These are phyloP conservation scores for Aspergillus sp. DNA, from an alignment of 2,329 filamentous ascomycete species.

Conservation along the genomic window DNA sequence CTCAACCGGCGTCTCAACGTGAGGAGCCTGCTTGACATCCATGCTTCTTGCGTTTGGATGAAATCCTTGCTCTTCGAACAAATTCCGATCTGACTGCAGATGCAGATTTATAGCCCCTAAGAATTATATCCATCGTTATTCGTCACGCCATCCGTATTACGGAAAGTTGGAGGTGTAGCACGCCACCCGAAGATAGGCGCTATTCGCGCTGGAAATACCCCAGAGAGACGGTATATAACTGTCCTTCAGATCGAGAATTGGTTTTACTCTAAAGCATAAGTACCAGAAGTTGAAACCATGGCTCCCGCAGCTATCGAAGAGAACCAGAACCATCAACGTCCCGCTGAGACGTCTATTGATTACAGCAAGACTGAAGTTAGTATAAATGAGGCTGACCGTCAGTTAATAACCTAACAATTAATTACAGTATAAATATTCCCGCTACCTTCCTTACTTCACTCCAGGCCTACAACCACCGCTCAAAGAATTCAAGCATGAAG, in stretches of 20 bases:
- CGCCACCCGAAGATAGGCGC: not conserved
- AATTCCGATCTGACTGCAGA: not conserved
- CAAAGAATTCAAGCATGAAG: not conserved
- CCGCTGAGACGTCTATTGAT: not conserved
- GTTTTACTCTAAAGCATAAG: fast-evolving
- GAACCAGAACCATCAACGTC: not conserved
- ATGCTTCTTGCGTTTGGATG: not conserved
- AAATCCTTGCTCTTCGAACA: not conserved
- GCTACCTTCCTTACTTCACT: not conserved
- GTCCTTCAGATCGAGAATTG: no score
- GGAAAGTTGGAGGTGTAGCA: not conserved
- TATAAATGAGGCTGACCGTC: not conserved
- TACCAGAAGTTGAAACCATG: not conserved
- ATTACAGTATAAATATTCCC: not conserved
- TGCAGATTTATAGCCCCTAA: not conserved
- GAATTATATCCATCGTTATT: not conserved
- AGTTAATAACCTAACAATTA: not conserved
- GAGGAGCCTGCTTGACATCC: not conserved
- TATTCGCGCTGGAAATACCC: not conserved
- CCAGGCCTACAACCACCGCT: not conserved
- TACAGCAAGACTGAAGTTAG: not conserved
- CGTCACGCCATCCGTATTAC: not conserved
- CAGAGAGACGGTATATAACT: not conserved
- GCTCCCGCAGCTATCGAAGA: not conserved
- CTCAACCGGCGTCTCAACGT: not conserved